Percentiles rank a stretch among this genome's conserved stretches.
phyloP scores from a whole-genome alignment of 352 stramenopile species.

The Phytopythium oedochilum region DNA sequence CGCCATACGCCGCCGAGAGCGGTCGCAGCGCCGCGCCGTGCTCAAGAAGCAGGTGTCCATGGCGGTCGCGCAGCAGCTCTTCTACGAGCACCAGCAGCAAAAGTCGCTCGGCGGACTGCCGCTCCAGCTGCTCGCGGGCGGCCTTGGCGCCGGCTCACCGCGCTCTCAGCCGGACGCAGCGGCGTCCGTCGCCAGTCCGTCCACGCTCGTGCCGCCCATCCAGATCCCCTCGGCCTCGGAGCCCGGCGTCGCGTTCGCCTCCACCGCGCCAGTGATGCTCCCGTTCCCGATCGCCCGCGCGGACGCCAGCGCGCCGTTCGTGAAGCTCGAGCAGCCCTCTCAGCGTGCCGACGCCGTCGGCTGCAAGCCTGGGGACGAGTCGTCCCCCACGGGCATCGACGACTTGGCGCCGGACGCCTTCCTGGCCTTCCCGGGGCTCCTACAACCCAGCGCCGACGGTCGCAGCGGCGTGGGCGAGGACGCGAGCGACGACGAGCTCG shows the following conservation, averaged over 20 bases:
- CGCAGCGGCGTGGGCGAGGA: not conserved
- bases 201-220: conserved; percentile 32
- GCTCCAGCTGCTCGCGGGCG: conserved; percentile 15
- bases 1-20: conserved; percentile 67
- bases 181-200: conserved; percentile 3
- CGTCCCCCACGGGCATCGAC: conserved; percentile 52
- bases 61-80: conserved; percentile 74
- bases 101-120: conserved; percentile 54
- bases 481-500: conserved; percentile 24
- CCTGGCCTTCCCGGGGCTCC: conserved; percentile 30
- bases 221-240: conserved; percentile 25
- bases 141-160: not conserved
- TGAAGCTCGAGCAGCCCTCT: conserved; percentile 7
- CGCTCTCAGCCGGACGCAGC: not conserved
- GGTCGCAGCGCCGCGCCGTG: conserved; percentile 70
- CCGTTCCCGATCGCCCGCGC: conserved; percentile 10
- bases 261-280: conserved; percentile 1
- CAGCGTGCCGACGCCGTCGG: not conserved
- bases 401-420: conserved; percentile 58
- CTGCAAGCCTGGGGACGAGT: conserved; percentile 11
- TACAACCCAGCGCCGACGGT: not conserved
- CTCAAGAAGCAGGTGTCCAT: conserved; percentile 82
- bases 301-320: not conserved
- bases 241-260: conserved; percentile 6
- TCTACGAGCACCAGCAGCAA: conserved; percentile 76